These are phyloP conservation scores for Tulasnella sp. DNA, from an alignment of 768 basidiomycete genomes.

Conservation along the genomic window DNA sequence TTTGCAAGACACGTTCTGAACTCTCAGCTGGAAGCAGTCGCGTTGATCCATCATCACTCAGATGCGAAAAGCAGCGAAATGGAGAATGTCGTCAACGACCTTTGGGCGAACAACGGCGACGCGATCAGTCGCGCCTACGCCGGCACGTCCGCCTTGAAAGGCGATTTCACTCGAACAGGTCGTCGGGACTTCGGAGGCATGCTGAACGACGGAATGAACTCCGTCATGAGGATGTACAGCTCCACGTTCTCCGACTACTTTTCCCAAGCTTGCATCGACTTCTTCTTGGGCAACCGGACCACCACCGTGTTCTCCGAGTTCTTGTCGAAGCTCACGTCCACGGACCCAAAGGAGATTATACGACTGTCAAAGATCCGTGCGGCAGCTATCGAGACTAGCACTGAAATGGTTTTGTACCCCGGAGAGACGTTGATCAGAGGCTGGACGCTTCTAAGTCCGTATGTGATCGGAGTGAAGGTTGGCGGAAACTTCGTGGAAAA, in stretches of 20 bases:
- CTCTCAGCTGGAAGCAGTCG: slow-evolving; percentile 61
- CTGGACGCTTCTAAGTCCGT: slow-evolving; percentile 88
- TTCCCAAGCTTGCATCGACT: slow-evolving; percentile 90
- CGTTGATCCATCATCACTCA: slow-evolving; percentile 45
- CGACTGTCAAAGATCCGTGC: slow-evolving; percentile 80
- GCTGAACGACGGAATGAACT: slow-evolving; percentile 93
- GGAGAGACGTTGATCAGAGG: slow-evolving; percentile 70
- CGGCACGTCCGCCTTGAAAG: slow-evolving; percentile 94
- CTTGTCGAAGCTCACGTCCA: slow-evolving; percentile 70
- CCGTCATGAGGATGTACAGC: slow-evolving; percentile 79
- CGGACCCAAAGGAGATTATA: slow-evolving; percentile 85
- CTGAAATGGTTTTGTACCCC: slow-evolving; percentile 60
- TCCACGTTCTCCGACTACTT: slow-evolving; percentile 95
- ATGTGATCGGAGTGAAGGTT: slow-evolving; percentile 56
- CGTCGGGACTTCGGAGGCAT: slow-evolving; percentile 86
- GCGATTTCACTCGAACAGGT: slow-evolving; percentile 60
- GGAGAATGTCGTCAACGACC: slow-evolving; percentile 70
- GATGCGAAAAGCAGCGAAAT: slow-evolving; percentile 41
- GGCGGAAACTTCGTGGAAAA: slow-evolving; percentile 90
- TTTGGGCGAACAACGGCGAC: slow-evolving; percentile 99
- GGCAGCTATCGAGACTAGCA: slow-evolving; percentile 85
- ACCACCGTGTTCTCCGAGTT: slow-evolving; percentile 89
- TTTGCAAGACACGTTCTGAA: slow-evolving; percentile 77
- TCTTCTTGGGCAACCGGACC: slow-evolving; percentile 78
- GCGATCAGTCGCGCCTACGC: slow-evolving; percentile 85